Evolutionary conservation across 495 filamentous ascomycete genomes (phyloP), one percentile per base, ranked within the genome.

Genomic region (Penicillium antarcticum): DNA sequence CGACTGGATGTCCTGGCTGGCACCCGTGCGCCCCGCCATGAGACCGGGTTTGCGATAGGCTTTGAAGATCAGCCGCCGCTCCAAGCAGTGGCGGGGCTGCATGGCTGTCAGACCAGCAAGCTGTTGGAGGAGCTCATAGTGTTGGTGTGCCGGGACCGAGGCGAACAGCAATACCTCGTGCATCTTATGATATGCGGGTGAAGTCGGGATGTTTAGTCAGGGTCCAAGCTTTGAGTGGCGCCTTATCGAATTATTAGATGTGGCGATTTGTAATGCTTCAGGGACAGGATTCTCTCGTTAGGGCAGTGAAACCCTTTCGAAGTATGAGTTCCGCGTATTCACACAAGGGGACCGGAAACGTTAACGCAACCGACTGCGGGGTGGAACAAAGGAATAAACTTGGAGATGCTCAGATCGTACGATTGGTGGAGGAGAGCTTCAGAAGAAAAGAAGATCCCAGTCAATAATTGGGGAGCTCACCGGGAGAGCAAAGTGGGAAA

Each of bases 1-100:
- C 21, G 63, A 69, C 23, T 70, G 67, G 21, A 75, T 51, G 53
- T 76, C 72, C 50, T 76, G 74, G 55, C 70, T 73, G 35, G 69
- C 71, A 19, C 74, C 73, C 7, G 67, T 63, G 33, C 73, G 75
- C 16, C 58, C 48, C 45, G 61, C 66, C 61, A 58, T 55, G 39
- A 67, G 48, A 17, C 67, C 65, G 17, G 73, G 67, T 52, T 71
- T 77, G 51, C 79, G 72, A 44, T 69, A 74, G 32, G 86, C 85
- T 60, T 83, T 84, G 75, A 84, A 89, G 51, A 88, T 65, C 55
- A 87, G 67, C 57, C 83, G 81, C 45, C 84, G 80, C 60, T 86
- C 80, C 38, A 81, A 51, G 47, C 80, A 67, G 50, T 72, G 74
- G 53, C 75, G 70, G 19, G 86, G 86, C 51, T 83, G 80, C 81